Conservation (phyloP, 164 flowering plant genomes). For the Magnolia sinica region DNA sequence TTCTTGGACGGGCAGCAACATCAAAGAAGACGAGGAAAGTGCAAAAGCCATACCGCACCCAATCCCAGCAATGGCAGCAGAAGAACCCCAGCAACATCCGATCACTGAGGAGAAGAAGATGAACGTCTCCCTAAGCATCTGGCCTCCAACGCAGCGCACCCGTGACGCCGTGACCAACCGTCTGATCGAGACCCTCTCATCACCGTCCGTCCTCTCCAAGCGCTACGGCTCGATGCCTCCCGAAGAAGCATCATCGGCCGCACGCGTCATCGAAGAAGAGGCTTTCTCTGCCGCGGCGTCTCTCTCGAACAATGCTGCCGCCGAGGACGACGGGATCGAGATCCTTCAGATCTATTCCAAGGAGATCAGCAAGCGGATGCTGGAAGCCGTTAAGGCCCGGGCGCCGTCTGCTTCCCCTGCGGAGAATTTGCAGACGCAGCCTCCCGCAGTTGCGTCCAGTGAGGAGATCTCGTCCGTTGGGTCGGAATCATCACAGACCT, state of each 20-base stretch:
- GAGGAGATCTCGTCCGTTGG: slow-evolving; percentile 35
- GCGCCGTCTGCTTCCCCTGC: slow-evolving; percentile 22
- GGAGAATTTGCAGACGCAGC: slow-evolving; percentile 5
- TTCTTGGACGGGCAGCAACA: no score
- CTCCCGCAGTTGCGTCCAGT: slow-evolving; percentile 13
- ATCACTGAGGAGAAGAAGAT: neutral
- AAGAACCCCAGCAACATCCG: neutral
- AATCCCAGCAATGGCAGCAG: neutral
- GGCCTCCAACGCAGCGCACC: slow-evolving; percentile 88
- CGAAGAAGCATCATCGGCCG: slow-evolving; percentile 61
- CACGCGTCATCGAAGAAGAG: slow-evolving; percentile 67
- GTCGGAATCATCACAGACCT: slow-evolving; percentile 26
- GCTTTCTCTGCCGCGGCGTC: slow-evolving; percentile 53
- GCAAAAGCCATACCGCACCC: neutral
- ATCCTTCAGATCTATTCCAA: slow-evolving; percentile 80
- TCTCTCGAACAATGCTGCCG: slow-evolving; percentile 10
- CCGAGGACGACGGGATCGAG: slow-evolving; percentile 67
- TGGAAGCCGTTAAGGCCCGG: slow-evolving; percentile 63
- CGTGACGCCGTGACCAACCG: slow-evolving; percentile 77
- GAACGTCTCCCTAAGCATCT: slow-evolving; percentile 48
- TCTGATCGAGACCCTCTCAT: slow-evolving; percentile 70
- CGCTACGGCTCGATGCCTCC: slow-evolving; percentile 67
- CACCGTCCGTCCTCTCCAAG: slow-evolving; percentile 73
- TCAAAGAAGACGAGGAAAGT: no score
- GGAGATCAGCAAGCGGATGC: slow-evolving; percentile 90